Evolutionary conservation across 2,329 filamentous ascomycete species (phyloP), one percentile per base, ranked within the genome.

Genomic region (Spiromastix sp.): DNA sequence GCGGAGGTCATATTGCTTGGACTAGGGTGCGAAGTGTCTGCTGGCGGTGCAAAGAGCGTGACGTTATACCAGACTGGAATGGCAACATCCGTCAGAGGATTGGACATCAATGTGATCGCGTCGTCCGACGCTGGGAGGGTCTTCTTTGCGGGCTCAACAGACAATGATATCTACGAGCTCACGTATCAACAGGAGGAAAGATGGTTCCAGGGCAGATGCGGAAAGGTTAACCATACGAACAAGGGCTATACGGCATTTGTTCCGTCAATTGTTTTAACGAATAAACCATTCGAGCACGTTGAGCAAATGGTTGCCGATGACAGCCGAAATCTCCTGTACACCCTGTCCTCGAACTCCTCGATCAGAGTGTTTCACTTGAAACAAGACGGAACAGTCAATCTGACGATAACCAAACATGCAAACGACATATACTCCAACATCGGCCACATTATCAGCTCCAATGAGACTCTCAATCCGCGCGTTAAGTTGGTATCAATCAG

Each of bases 101-200:
- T 82, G 38, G 78, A 84, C 47, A 79, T 94, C 25, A 77, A 76
- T 37, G 71, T 81, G 30, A 86, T 98, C 47, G 78, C 79, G 15
- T 85, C 82, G 11, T 91, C 87, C 0, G 61, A 66, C 2, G 81
- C 77, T 15, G 93, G 93, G 6, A 82, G 91, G 42, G 91, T 98
- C 45, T 98, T 98, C 67, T 94, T 95, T 52, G 79, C 82, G 27
- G 85, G 86, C 24, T 73, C 72, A 33, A 72, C 70, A 33, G 84
- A 89, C 45, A 85, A 85, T 44, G 87, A 96, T 49, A 77, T 98
- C 31, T 85, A 91, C 56, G 91, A 98, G 60, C 73, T 98, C 36
- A 87, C 82, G 47, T 98, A 98, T 56, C 89, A 96, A 60, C 86
- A 94, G 52, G 86, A 96, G 57, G 91, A 98, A 61, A 81, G 83